Conservation (phyloP, 148 eudicot genomes). For the Rhododendron ferrugineum region DNA sequence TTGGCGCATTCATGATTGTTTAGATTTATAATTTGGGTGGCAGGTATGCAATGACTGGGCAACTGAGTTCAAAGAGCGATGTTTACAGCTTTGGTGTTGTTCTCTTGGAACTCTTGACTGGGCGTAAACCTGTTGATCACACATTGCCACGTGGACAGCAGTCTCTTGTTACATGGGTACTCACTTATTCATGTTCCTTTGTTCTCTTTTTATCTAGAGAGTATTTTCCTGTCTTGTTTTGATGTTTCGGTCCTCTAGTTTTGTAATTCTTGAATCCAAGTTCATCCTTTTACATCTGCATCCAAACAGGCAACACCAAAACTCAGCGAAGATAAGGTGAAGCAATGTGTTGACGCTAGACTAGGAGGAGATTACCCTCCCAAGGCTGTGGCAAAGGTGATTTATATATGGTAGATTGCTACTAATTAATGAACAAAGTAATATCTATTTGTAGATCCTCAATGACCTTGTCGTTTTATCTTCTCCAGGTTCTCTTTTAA, state of each 20-base stretch:
- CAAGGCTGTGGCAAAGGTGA: slow-evolving; percentile 76
- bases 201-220: background rate
- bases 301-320: slow-evolving; percentile 64
- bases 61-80: slow-evolving; percentile 71
- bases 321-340: slow-evolving; percentile 77
- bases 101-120: slow-evolving; percentile 74
- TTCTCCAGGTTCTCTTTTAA: background rate
- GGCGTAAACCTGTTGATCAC: slow-evolving; percentile 81
- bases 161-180: slow-evolving; percentile 84
- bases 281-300: background rate
- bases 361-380: slow-evolving; percentile 60
- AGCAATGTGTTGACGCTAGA: slow-evolving; percentile 67
- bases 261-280: background rate
- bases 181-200: background rate
- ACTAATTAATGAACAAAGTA: background rate
- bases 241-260: background rate
- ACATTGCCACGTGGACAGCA: slow-evolving; percentile 85
- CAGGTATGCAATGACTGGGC: slow-evolving; percentile 91
- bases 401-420: background rate
- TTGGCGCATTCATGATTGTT: background rate
- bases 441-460: background rate
- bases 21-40: slow-evolving; percentile 1
- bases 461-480: background rate
- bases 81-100: slow-evolving; percentile 86
- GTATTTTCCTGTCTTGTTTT: background rate